Percentiles rank a stretch among this genome's conserved stretches.
Evolutionary conservation across 2,329 filamentous ascomycete genomes (phyloP).

Genomic region (Chaetomiaceae sp.): DNA sequence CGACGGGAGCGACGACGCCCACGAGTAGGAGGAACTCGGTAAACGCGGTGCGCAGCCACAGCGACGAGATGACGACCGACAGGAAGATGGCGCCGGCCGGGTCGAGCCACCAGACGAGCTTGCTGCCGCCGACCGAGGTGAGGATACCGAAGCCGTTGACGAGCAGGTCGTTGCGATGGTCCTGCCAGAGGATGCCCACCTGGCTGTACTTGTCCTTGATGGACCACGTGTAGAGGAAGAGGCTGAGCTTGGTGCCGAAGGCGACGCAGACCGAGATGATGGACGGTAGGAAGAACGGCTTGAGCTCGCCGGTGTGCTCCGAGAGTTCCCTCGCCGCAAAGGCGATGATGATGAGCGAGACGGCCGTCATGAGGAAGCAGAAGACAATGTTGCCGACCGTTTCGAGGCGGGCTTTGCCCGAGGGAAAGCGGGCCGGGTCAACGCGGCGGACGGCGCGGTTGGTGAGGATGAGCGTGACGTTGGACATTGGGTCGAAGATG

Average conservation of each 20-base stretch:
- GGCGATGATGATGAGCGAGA: slow-evolving; percentile 88
- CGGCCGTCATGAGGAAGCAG: slow-evolving; percentile 91
- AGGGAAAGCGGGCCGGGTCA: slow-evolving; percentile 80
- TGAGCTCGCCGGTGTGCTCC: slow-evolving; percentile 47
- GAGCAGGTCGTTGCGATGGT: slow-evolving; percentile 94
- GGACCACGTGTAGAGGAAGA: slow-evolving; percentile 92
- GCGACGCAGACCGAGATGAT: slow-evolving; percentile 81
- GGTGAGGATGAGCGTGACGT: slow-evolving; percentile 79
- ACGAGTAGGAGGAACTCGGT: slow-evolving; percentile 87
- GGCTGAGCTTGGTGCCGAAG: slow-evolving; percentile 73
- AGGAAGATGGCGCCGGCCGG: slow-evolving; percentile 84
- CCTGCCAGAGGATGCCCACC: slow-evolving; percentile 89
- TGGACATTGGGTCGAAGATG: slow-evolving; percentile 87
- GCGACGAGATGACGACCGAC: slow-evolving; percentile 67
- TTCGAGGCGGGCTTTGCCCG: slow-evolving; percentile 89
- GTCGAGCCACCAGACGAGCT: slow-evolving; percentile 92
- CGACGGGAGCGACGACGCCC: slow-evolving; percentile 78
- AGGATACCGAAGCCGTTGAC: slow-evolving; percentile 93
- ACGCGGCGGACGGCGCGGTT: slow-evolving; percentile 85
- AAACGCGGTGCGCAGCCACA: slow-evolving; percentile 85
- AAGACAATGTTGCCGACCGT: slow-evolving; percentile 95
- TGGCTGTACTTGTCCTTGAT: slow-evolving; percentile 88
- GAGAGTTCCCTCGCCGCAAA: slow-evolving; percentile 72
- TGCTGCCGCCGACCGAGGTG: slow-evolving; percentile 84
- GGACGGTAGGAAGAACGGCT: slow-evolving; percentile 72